Evolutionary conservation across 1,139 yeast species (phyloP), one percentile per base, ranked within the genome.

Genomic region (Debaryomyces robertsiae): DNA sequence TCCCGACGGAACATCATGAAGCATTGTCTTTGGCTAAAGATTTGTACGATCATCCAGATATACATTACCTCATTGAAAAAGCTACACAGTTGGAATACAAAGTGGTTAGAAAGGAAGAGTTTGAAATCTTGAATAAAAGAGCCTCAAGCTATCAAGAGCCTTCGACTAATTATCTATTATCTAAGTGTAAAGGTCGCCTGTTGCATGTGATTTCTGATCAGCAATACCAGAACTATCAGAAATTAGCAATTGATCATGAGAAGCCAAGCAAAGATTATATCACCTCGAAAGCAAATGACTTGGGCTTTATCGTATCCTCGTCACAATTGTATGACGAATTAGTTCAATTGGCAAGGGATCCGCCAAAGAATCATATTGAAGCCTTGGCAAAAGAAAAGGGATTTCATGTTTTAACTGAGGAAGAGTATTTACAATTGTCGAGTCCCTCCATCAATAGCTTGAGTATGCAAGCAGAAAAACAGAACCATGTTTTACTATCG

Each of bases 291-390:
- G 43, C 66, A 35, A 57, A 59, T 38, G 60, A 57, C 10, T 41
- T 60, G 34, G 69, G 65, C n/a, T 49, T 57, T 38, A 55, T 57
- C n/a, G 50, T 62, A 4, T 50, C 64, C 1, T 46, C 64, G 1
- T 44, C 60, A 2, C 48, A 55, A 22, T 50, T 55, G 19, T 58
- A 60, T 33, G 64, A 60, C 17, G 61, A 61, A 13, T 48, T 64
- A 35, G 55, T 50, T 6, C 46, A 45, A n/a, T 39, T 47, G 35
- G 66, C 68, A 0, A 43, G 57, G 27, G 49, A 52, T 3, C 68
- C 68, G 3, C 40, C 53, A 7, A 25, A 43, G 1, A 60, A 57
- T 3, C 64, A 61, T 29, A 44, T 72, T 15, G 39, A 42, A 11
- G 52, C 54, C 6, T 64, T 61, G 46, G 67, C 69, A 1, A 23